These are phyloP conservation scores for Pelargonium australe DNA, from an alignment of 441 rosid genomes.

Conservation along the genomic window DNA sequence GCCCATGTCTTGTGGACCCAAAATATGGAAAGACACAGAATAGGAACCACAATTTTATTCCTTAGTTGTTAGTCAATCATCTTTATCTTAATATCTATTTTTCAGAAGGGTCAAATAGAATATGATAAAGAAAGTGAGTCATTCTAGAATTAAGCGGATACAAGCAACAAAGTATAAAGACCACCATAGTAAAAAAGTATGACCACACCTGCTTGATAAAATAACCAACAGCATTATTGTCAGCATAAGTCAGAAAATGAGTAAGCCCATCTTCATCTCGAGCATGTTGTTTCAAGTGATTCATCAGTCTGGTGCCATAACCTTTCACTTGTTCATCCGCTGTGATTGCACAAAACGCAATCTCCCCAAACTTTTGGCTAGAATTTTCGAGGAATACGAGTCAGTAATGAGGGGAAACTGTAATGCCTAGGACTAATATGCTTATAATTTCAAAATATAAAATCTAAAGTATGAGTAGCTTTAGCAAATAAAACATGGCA, in stretches of 20 bases:
- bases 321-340: slow-evolving; percentile 99
- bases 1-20: too few relatives aligned
- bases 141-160: slow-evolving; percentile 5
- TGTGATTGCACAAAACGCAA: slow-evolving; percentile 99
- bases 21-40: too few relatives aligned
- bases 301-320: slow-evolving; percentile 98
- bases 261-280: slow-evolving; percentile 95
- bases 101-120: background rate
- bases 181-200: slow-evolving; percentile 12
- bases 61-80: too few relatives aligned
- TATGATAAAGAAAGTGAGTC: background rate
- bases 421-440: background rate
- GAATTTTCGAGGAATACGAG: slow-evolving; percentile 16
- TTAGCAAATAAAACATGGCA: background rate
- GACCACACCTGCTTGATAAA: slow-evolving; percentile 83
- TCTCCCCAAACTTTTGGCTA: slow-evolving; percentile 98
- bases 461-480: background rate
- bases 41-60: too few relatives aligned
- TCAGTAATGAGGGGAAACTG: slow-evolving; percentile 16
- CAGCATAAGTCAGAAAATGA: slow-evolving; percentile 96
- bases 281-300: slow-evolving; percentile 95
- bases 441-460: background rate
- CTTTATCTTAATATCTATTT: background rate
- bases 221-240: slow-evolving; percentile 98
- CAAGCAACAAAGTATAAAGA: slow-evolving; percentile 11